phyloP scores from a whole-genome alignment of 805 yeast species.

The Metschnikowia lochheadii region DNA sequence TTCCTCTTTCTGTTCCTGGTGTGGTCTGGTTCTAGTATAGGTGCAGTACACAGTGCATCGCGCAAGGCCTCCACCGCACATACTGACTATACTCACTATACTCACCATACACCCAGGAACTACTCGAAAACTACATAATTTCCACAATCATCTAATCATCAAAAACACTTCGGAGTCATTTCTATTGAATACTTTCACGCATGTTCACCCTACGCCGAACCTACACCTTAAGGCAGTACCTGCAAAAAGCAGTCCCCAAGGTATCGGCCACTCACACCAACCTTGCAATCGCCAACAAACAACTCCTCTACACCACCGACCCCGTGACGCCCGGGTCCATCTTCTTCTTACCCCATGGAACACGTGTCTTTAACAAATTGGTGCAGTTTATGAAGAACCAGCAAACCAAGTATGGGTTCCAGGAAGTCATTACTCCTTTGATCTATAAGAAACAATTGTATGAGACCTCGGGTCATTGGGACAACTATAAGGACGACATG shows the following conservation, averaged over 20 bases:
- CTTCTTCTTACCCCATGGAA: constrained; percentile 90
- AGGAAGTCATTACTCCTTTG: constrained; percentile 90
- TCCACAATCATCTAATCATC: no score
- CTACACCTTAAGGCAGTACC: not conserved
- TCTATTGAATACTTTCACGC: not conserved
- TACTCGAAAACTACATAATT: not conserved
- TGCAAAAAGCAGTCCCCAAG: constrained; percentile 1
- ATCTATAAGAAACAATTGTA: constrained; percentile 79
- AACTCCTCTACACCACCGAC: constrained; percentile 75
- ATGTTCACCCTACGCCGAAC: constrained; percentile 1
- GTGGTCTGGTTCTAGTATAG: not conserved
- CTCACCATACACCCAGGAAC: not conserved
- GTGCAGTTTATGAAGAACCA: constrained; percentile 81
- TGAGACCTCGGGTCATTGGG: constrained; percentile 96
- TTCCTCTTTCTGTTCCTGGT: no score
- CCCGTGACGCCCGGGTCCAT: constrained; percentile 85
- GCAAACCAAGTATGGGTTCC: constrained; percentile 75
- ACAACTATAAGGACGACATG: constrained; percentile 91
- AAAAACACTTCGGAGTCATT: no score
- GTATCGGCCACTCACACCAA: constrained; percentile 34
- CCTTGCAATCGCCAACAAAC: constrained; percentile 54
- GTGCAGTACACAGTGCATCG: not conserved
- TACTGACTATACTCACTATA: not conserved
- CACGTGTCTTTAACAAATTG: constrained; percentile 76
- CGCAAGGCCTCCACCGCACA: not conserved